A percentile compares a stretch with the other conserved stretches of the same genome.
These are phyloP conservation scores for Geoglossum cookeanum DNA, from an alignment of 2,329 filamentous ascomycete genomes.

Conservation along the genomic window DNA sequence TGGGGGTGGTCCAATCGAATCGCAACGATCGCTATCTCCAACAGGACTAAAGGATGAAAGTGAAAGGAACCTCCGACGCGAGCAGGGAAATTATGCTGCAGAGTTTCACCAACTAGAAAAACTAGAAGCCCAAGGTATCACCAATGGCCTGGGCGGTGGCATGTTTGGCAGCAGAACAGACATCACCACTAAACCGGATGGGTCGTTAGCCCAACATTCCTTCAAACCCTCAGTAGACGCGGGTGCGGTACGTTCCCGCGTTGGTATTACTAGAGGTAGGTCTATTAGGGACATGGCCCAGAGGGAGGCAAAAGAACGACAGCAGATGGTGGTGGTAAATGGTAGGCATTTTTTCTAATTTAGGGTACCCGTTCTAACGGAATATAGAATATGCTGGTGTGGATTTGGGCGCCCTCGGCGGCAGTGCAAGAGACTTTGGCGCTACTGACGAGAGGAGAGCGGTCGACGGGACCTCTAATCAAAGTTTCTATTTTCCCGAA, in stretches of 20 bases:
- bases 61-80: conserved; percentile 6
- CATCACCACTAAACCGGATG: conserved; percentile 30
- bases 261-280: neutral
- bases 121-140: conserved; percentile 27
- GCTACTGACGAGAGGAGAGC: neutral
- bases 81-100: conserved; percentile 9
- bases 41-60: neutral
- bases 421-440: neutral
- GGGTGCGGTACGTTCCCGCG: neutral
- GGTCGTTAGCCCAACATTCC: conserved; percentile 16
- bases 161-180: conserved; percentile 28
- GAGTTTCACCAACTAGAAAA: conserved; percentile 25
- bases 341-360: neutral
- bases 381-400: conserved; percentile 3
- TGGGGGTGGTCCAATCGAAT: neutral
- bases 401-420: conserved; percentile 3
- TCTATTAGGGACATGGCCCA: conserved; percentile 2
- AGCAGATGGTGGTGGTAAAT: conserved; percentile 4
- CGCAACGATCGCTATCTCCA: neutral
- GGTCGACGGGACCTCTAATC: neutral
- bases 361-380: neutral
- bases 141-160: conserved; percentile 38
- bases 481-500: conserved; percentile 5
- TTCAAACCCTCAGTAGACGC: neutral
- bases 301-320: conserved; percentile 2